These are phyloP conservation scores for Cordyceps farinosa DNA, from an alignment of 2,329 filamentous ascomycete genomes.

Conservation along the genomic window DNA sequence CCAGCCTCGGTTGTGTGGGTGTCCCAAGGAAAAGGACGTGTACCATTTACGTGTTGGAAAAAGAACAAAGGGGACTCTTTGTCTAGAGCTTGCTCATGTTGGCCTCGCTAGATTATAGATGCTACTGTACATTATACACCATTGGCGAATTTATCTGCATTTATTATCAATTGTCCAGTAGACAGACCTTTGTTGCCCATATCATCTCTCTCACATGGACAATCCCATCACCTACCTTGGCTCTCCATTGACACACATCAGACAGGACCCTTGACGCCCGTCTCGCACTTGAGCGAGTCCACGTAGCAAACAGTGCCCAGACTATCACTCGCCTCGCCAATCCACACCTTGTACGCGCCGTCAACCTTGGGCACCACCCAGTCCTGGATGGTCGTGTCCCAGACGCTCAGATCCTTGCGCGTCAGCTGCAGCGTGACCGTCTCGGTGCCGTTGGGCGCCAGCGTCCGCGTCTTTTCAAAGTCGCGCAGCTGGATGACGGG, in stretches of 20 bases:
- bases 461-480: constrained; percentile 61
- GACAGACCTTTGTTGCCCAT: background rate
- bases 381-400: constrained; percentile 65
- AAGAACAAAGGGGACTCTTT: background rate
- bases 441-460: constrained; percentile 51
- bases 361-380: constrained; percentile 52
- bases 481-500: constrained; percentile 65
- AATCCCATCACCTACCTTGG: too few species aligned
- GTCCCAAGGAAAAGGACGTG: background rate
- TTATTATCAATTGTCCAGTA: background rate
- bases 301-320: constrained; percentile 30
- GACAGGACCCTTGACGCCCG: constrained; percentile 17
- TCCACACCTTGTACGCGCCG: constrained; percentile 38
- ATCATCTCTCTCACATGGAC: background rate
- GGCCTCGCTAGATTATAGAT: background rate
- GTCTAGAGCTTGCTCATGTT: constrained; percentile 3
- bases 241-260: background rate
- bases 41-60: background rate
- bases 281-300: constrained; percentile 30
- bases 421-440: constrained; percentile 58
- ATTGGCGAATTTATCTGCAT: constrained; percentile 8
- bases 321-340: constrained; percentile 37
- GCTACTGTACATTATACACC: constrained; percentile 7
- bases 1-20: too few species aligned
- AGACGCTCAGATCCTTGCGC: constrained; percentile 68